Base-by-base conservation (phyloP, 2,329 filamentous ascomycete species). In the Pseudogymnoascus sp. region DNA sequence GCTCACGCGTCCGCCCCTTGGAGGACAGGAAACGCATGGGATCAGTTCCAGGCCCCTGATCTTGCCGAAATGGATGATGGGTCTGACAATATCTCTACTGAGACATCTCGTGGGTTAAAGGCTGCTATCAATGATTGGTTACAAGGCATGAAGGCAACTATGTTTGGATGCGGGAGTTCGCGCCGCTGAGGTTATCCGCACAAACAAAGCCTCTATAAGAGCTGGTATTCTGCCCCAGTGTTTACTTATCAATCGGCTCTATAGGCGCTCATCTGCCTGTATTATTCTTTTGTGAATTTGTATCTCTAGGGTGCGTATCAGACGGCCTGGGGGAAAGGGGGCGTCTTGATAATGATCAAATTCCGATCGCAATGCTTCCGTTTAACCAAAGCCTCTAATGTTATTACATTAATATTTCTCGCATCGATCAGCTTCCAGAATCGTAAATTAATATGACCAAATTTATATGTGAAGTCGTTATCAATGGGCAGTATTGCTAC, bases 231-330 rank as follows among this genome's bases (percentile, higher is more conserved):
- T 34, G n/a, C n/a, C 28, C 47, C n/a, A 9, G 28, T 54, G 16
- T 20, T 54, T 14, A 20, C 47, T 20, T 54, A 54, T 54, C 28
- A 54, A 32, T 54, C 9, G 28, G 25, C 47, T 54, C 28, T 34
- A 54, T 54, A 54, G 32, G n/a, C 47, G 18, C 47, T 32, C 28
- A 54, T 54, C 18, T 54, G 5, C 16, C 28, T 54, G 47, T 54
- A 34, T 34, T 54, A 54, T 34, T 54, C 28, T 54, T 32, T 54
- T 34, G 47, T 54, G 25, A 28, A 54, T 54, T 54, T 54, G 47
- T 32, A 32, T 54, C 9, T 54, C 47, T 32, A 54, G 9, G n/a
- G 47, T 54, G 28, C n/a, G 30, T 28, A 20, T 54, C 16, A 54
- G 16, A 54, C 28, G 8, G 47, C 14, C 16, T 54, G 25, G 28